Evolutionary conservation across 257 asterid species (phyloP), one percentile per base, ranked within the genome.

Genomic region (Gardenia jasminoides): DNA sequence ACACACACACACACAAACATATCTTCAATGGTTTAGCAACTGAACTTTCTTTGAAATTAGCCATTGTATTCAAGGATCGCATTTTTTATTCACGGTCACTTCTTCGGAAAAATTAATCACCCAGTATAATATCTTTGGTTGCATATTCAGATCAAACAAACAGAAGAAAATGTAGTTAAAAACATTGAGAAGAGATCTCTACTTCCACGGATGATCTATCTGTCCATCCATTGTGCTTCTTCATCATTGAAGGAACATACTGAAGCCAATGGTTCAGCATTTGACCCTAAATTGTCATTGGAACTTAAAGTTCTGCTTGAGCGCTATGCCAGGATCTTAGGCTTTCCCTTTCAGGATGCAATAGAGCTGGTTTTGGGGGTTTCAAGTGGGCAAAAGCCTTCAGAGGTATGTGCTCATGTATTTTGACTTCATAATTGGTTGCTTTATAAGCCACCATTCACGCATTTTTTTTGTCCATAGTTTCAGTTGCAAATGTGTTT

Each of bases 111-210:
- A 33, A 16, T 64, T 46, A 36, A 72, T 77, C 67, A 77, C 76
- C 47, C 33, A 56, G 36, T 44, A 73, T 56, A 44, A 76, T 80
- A 47, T 75, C 68, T 75, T 74, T 79, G 86, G 85, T 85, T 62
- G 91, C 82, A 78, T 79, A 80, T 83, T 80, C 92, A 90, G 87
- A 88, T 90, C 78, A 87, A 91, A 83, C 83, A 83, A 69, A 78
- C 89, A 31, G 92, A 93, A 83, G 87, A 71, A 54, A 90, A 78
- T 83, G 80, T 78, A 67, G 59, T 89, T 69, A 91, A 83, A 83
- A 85, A 86, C 65, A 75, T 96, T 36, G 95, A 92, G 81, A 96
- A 93, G 93, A 90, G 98, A 78, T 92, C 97, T 82, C 95, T 96
- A 82, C 85, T 96, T 79, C 99, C 98, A 10, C 87, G 97, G 81